Evolutionary conservation across 805 yeast species (phyloP).

Genomic region (Yamadazyma kitorensis): DNA sequence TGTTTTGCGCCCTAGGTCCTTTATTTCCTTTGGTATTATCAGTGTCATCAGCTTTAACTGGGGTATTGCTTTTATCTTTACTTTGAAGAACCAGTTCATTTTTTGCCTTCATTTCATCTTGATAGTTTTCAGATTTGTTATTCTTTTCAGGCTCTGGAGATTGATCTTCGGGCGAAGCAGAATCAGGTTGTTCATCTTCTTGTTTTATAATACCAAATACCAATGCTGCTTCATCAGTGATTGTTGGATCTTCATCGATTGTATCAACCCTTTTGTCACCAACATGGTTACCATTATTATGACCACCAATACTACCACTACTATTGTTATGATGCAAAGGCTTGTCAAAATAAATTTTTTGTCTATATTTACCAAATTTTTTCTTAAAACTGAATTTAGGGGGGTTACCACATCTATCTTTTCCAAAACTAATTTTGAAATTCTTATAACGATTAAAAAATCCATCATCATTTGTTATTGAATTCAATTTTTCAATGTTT

Average conservation of each 20-base stretch:
- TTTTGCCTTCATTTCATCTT: no score
- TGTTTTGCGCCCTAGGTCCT: conserved; percentile 7
- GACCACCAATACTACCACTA: conserved; percentile 2
- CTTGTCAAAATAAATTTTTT: conserved; percentile 21
- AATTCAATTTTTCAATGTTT: conserved; percentile 30
- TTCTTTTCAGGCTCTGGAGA: conserved; percentile 2
- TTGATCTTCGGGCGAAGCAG: no score
- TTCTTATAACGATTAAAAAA: conserved; percentile 46
- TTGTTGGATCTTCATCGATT: conserved; percentile 6
- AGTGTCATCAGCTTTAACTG: conserved; percentile 3
- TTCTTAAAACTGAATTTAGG: conserved; percentile 52
- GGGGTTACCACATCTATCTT: conserved; percentile 79
- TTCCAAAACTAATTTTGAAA: conserved; percentile 66
- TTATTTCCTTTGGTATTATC: conserved; percentile 10
- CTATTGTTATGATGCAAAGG: not conserved
- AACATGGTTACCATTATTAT: conserved; percentile 23
- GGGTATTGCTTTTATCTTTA: not conserved
- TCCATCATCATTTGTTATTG: conserved; percentile 25
- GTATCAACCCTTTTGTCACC: conserved; percentile 21
- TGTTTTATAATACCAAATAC: conserved; percentile 39
- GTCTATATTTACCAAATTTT: conserved; percentile 26
- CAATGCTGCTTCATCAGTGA: conserved; percentile 41
- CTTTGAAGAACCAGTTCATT: no score
- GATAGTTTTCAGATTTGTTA: not conserved
- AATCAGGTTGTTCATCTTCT: no score